These are phyloP conservation scores for Nicotiana rustica DNA, from an alignment of 305 asterid species.

Conservation along the genomic window DNA sequence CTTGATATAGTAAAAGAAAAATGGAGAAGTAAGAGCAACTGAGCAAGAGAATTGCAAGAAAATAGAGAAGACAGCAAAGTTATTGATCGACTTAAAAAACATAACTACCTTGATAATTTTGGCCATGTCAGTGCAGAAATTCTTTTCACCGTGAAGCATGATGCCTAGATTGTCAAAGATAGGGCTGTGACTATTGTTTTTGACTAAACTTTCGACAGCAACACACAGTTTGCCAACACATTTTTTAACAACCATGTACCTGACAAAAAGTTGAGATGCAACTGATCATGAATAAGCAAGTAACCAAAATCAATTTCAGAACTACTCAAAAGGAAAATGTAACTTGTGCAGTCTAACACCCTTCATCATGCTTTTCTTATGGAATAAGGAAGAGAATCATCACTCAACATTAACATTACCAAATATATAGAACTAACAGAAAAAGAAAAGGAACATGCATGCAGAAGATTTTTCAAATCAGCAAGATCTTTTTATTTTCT, in stretches of 20 bases:
- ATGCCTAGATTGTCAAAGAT: conserved; percentile 68
- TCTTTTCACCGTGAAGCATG: conserved; percentile 78
- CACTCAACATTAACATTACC: conserved; percentile 1
- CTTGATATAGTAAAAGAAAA: conserved; percentile 22
- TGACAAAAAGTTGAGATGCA: conserved; percentile 39
- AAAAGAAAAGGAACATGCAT: conserved; percentile 22
- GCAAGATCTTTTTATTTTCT: not conserved
- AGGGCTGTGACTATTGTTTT: conserved; percentile 46
- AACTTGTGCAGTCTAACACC: conserved; percentile 9
- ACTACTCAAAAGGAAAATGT: conserved; percentile 10
- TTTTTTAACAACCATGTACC: conserved; percentile 68
- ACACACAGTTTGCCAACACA: conserved; percentile 44
- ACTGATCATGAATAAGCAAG: conserved; percentile 1
- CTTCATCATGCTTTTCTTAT: conserved; percentile 17
- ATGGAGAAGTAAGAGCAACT: not conserved
- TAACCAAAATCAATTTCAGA: not conserved
- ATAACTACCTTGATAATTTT: conserved; percentile 67
- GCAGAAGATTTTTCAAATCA: conserved; percentile 8
- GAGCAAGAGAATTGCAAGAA: not conserved
- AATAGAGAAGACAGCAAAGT: conserved; percentile 29
- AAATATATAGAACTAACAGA: not conserved
- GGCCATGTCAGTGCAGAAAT: conserved; percentile 58
- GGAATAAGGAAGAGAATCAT: conserved; percentile 26
- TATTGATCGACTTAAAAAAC: conserved; percentile 29
- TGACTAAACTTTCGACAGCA: conserved; percentile 48